Base-by-base conservation (phyloP, 2,329 filamentous ascomycete species). In the Hymenoscyphus occultus region DNA sequence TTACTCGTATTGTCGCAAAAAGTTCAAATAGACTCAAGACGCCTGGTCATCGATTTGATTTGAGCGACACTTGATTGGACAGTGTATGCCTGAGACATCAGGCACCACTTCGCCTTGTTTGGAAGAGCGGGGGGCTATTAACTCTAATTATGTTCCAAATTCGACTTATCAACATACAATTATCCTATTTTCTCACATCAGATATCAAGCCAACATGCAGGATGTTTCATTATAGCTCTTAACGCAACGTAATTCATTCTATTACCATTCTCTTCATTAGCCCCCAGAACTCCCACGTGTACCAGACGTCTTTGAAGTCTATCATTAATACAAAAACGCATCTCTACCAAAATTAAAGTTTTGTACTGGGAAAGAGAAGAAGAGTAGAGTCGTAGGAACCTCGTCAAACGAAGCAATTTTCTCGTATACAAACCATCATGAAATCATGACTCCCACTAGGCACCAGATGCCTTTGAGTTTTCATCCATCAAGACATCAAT, bases 401-500 rank as follows among this genome's bases (percentile, higher is more conserved):
- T 62, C 60, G 60, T 62, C 28, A 14, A 40, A 28, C 32, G 28
- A 39, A 40, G 28, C 28, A 62, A 32, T 56, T 28, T 42, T 48
- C 28, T 39, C 45, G 22, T 60, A 45, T 45, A 60, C 58, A 60
- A 62, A 48, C 31, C 14, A 39, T 31, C 9, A 6, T 40, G 35
- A 40, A 32, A n/a, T 22, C 28, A 14, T 31, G 39, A 56, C 10
- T 48, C 35, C 32, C n/a, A 65, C 56, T 69, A 74, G 54, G 71
- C 71, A 19, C 72, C 74, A 42, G 74, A 75, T 56, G 66, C 67
- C 60, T 73, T 74, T 1, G 73, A 72, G 56, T 74, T 74, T 62
- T 74, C 73, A 14, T 68, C 72, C 70, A 75, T 74, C 54, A 73
- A 65, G 42, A 70, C 72, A 19, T 74, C 67, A 61, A 75, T 71